phyloP scores from a whole-genome alignment of 202 grass and related monocot genomes.

The Miscanthus sacchariflorus region DNA sequence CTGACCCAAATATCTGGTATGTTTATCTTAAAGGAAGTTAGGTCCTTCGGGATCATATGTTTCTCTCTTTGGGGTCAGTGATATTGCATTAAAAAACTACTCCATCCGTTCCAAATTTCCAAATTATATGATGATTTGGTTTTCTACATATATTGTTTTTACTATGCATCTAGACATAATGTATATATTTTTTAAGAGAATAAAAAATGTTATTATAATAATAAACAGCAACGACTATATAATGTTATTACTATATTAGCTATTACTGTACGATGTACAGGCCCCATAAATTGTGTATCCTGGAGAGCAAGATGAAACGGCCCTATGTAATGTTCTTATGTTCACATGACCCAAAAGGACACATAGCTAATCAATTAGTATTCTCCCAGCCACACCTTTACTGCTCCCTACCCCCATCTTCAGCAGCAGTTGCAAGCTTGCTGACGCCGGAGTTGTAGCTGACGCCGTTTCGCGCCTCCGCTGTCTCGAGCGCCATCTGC shows the following conservation, averaged over 20 bases:
- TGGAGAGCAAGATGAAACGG: slow-evolving; percentile 6
- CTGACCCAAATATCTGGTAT: no score
- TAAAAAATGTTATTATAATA: not conserved
- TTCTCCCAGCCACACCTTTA: slow-evolving; percentile 47
- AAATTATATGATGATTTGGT: no score
- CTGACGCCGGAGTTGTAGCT: slow-evolving; percentile 46
- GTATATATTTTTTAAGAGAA: no score
- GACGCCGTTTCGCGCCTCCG: slow-evolving; percentile 38
- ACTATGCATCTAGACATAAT: no score
- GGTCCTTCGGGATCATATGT: no score
- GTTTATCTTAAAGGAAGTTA: no score
- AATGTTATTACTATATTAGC: not conserved
- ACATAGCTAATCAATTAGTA: slow-evolving; percentile 1
- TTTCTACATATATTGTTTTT: no score
- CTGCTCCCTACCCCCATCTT: not conserved
- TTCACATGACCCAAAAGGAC: slow-evolving; percentile 11
- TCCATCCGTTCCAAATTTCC: no score
- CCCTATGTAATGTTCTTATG: not conserved
- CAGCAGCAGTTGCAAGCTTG: not conserved
- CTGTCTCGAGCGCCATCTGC: slow-evolving; percentile 20
- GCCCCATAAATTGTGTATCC: not conserved
- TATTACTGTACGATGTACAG: slow-evolving; percentile 13
- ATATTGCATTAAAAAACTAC: no score
- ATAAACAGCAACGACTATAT: no score
- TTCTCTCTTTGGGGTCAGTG: no score